Evolutionary conservation across 2,329 filamentous ascomycete species (phyloP), one percentile per base, ranked within the genome.

Genomic region (Calonectria naviculata): DNA sequence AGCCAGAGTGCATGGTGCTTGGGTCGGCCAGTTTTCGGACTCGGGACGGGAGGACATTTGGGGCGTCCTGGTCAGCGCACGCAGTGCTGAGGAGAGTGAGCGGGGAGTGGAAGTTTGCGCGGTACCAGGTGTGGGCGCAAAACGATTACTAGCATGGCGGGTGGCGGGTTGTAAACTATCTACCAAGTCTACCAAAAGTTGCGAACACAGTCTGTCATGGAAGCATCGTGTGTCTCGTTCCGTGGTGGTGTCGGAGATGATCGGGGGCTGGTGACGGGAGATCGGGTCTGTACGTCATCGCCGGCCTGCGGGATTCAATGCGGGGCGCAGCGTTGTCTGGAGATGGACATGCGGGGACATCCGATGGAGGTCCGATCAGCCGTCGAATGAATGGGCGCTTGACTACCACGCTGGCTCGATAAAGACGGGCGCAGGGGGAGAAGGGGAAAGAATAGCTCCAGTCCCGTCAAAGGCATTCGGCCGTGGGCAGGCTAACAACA

Each of bases 111-210:
- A 83, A 80, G 75, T 77, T 83, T 73, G 71, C 75, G 31, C 66
- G 73, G 24, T 83, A 83, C 67, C 78, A 76, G 21, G 81, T 82
- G 42, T 83, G 78, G 79, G 66, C 83, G 52, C 79, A 82, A 73
- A 76, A 71, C 42, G 70, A 78, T 19, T 72, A 62, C 58, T 44
- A 42, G 56, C 73, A 70, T 61, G 52, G 21, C 52, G 67, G 60
- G 56, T 67, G 47, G 56, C 60, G 17, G 24, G 29, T 24, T 24
- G n/a, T 21, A 17, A 21, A n/a, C 19, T 26, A 24, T 58, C 21
- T 36, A 17, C 21, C 31, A 36, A 36, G 5, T 58, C n/a, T 36
- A 15, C 19, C n/a, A 42, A 26, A 38, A 38, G 24, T 29, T 21
- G 47, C 46, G 15, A 54, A 21, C 31, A 8, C 34, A 34, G 31